Percentiles rank a stretch among this genome's conserved stretches.
Evolutionary conservation across 495 filamentous ascomycete species (phyloP).

Genomic region (Aspergillus diversus): DNA sequence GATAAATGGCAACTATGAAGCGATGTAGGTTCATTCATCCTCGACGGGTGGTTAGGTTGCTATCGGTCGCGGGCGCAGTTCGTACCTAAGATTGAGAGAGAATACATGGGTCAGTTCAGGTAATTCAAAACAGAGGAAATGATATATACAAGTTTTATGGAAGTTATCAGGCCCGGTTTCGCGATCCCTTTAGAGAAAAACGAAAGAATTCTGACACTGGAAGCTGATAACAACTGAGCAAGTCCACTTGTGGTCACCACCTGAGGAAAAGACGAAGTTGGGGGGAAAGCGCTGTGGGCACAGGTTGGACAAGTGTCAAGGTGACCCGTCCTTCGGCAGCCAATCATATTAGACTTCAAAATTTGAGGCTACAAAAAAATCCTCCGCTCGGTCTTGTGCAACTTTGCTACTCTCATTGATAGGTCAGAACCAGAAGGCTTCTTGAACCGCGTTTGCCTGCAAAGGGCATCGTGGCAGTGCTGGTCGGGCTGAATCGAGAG

Average conservation of each 20-base stretch:
- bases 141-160: neutral
- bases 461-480: constrained; percentile 14
- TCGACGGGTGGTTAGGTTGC: neutral
- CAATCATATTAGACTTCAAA: constrained; percentile 3
- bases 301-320: constrained; percentile 1
- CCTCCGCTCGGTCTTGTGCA: constrained; percentile 1
- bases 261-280: neutral
- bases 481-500: constrained; percentile 7
- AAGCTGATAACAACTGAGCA: neutral
- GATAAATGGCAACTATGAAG: neutral
- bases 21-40: neutral
- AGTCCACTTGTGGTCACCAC: neutral
- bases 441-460: neutral
- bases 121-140: neutral
- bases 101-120: neutral
- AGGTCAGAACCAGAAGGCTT: neutral
- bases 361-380: constrained; percentile 1
- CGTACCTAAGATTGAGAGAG: neutral
- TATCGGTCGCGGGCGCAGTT: neutral
- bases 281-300: neutral
- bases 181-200: neutral
- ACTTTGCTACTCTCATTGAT: neutral
- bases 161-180: too few relatives aligned
- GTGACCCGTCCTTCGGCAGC: neutral
- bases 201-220: neutral